Conservation (phyloP, 2,329 filamentous ascomycete species). For the Boeremia lycopersici region DNA sequence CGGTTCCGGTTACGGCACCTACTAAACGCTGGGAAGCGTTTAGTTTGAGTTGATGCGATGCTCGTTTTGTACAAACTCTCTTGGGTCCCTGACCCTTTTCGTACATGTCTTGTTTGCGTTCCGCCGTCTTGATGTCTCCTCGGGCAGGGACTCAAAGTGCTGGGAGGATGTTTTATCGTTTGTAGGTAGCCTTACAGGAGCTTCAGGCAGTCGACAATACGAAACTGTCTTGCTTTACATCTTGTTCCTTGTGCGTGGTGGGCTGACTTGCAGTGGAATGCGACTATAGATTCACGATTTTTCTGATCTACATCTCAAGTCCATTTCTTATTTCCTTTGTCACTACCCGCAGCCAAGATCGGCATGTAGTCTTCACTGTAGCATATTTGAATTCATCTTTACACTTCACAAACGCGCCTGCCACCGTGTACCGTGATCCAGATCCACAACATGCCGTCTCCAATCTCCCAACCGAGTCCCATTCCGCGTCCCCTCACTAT, state of each 20-base stretch:
- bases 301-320: slow-evolving; percentile 10
- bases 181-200: slow-evolving; percentile 20
- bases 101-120: slow-evolving; percentile 32
- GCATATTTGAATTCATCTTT: slow-evolving; percentile 3
- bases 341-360: background rate
- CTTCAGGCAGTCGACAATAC: slow-evolving; percentile 17
- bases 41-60: slow-evolving; percentile 27
- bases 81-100: slow-evolving; percentile 34
- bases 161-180: slow-evolving; percentile 22
- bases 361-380: slow-evolving; percentile 8
- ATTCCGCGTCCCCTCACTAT: background rate
- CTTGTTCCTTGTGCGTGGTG: slow-evolving; percentile 1
- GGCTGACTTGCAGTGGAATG: slow-evolving; percentile 7
- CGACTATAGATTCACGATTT: slow-evolving; percentile 10
- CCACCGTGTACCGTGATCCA: background rate
- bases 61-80: slow-evolving; percentile 23
- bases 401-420: background rate
- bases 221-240: slow-evolving; percentile 16
- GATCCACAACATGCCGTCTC: background rate
- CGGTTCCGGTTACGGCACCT: slow-evolving; percentile 27
- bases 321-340: slow-evolving; percentile 14
- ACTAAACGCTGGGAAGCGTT: slow-evolving; percentile 24
- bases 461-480: background rate
- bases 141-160: slow-evolving; percentile 25
- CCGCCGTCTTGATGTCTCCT: slow-evolving; percentile 27